phyloP scores from a whole-genome alignment of 495 filamentous ascomycete species.

The Xylaria sp. region DNA sequence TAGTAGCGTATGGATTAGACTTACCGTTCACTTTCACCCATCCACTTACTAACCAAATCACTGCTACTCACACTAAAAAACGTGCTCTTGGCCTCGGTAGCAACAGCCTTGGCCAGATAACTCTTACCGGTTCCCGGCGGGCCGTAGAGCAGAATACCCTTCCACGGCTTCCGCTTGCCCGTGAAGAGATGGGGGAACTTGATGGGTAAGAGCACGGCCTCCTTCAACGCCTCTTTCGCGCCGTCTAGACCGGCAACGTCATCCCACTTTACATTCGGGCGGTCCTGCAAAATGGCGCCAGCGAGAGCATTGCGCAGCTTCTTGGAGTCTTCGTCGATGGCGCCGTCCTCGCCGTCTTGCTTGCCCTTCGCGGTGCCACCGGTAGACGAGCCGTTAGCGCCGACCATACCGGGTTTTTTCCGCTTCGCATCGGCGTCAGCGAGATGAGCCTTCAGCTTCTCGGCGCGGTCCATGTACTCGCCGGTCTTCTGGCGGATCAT shows the following conservation, averaged over 20 bases:
- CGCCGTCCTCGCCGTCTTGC: slow-evolving; percentile 52
- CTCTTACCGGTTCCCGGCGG: slow-evolving; percentile 97
- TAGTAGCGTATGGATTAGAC: slow-evolving; percentile 27
- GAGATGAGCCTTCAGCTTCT: slow-evolving; percentile 93
- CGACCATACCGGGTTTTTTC: slow-evolving; percentile 77
- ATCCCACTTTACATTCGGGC: slow-evolving; percentile 96
- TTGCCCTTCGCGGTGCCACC: slow-evolving; percentile 67
- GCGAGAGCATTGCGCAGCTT: slow-evolving; percentile 89
- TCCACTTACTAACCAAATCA: slow-evolving; percentile 98
- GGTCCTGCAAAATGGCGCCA: slow-evolving; percentile 91
- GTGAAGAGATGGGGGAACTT: slow-evolving; percentile 97
- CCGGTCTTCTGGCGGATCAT: slow-evolving; percentile 92
- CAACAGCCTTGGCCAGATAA: slow-evolving; percentile 95
- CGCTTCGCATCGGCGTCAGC: slow-evolving; percentile 75
- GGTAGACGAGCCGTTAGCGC: slow-evolving; percentile 81
- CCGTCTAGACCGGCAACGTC: slow-evolving; percentile 96
- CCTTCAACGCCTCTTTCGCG: slow-evolving; percentile 96
- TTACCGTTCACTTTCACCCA: slow-evolving; percentile 98
- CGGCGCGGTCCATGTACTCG: slow-evolving; percentile 98
- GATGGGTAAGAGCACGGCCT: slow-evolving; percentile 95
- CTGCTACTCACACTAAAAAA: slow-evolving; percentile 98
- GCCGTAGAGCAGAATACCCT: slow-evolving; percentile 95
- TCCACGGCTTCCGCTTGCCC: slow-evolving; percentile 98
- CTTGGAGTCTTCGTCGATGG: slow-evolving; percentile 87
- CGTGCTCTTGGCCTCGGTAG: slow-evolving; percentile 98